phyloP scores from a whole-genome alignment of 139 green algal species.

The Spirogloea muscicola region DNA sequence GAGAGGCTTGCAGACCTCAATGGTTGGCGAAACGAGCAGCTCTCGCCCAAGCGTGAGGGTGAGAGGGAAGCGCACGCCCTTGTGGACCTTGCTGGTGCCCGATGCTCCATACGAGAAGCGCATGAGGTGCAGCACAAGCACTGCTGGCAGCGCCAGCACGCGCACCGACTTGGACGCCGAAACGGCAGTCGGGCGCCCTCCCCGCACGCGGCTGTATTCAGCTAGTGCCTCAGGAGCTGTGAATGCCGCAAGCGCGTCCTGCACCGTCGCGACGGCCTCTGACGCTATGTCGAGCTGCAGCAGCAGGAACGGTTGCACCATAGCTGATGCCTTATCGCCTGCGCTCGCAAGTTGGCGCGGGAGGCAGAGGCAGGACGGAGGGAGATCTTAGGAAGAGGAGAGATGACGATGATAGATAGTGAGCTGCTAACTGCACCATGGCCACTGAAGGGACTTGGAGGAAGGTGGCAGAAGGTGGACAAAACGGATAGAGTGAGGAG shows the following conservation, averaged over 20 bases:
- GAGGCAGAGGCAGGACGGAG: no score
- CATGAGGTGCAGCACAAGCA: constrained; percentile 49
- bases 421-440: no score
- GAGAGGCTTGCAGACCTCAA: neutral
- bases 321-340: constrained; percentile 45
- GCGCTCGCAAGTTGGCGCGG: no score
- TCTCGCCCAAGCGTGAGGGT: constrained; percentile 30
- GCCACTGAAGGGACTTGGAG: no score
- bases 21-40: constrained; percentile 16
- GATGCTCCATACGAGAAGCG: constrained; percentile 12
- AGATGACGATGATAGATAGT: no score
- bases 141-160: constrained; percentile 19
- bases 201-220: constrained; percentile 15
- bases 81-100: constrained; percentile 38
- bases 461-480: no score
- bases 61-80: constrained; percentile 19
- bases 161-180: constrained; percentile 25
- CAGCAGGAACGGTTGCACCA: constrained; percentile 45
- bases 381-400: no score
- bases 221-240: constrained; percentile 30
- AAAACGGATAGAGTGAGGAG: no score
- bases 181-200: constrained; percentile 1
- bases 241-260: constrained; percentile 34
- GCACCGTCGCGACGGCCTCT: constrained; percentile 22
- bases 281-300: constrained; percentile 47